Conservation (phyloP, 2,329 filamentous ascomycete species). For the Plenodomus lindquistii region DNA sequence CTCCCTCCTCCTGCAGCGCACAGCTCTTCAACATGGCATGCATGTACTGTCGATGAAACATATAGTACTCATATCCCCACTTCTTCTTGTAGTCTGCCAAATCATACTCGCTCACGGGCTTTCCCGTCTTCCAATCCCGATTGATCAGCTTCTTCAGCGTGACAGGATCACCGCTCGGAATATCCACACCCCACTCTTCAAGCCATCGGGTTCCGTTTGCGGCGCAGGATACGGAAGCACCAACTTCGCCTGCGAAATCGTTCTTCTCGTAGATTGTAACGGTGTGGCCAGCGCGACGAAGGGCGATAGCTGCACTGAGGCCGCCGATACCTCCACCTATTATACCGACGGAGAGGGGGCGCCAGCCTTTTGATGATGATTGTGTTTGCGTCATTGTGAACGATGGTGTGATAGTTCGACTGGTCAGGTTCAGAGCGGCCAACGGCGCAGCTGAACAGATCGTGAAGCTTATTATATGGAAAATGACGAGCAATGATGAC, state of each 20-base stretch:
- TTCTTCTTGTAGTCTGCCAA: slow-evolving; percentile 66
- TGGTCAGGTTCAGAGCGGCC: no score
- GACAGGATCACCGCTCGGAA: slow-evolving; percentile 67
- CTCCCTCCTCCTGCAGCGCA: slow-evolving; percentile 57
- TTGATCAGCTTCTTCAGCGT: slow-evolving; percentile 69
- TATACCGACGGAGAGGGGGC: slow-evolving; percentile 44
- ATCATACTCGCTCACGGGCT: slow-evolving; percentile 66
- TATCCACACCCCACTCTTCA: slow-evolving; percentile 68
- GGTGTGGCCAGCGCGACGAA: slow-evolving; percentile 58
- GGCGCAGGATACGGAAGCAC: slow-evolving; percentile 57
- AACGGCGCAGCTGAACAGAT: no score
- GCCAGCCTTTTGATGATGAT: slow-evolving; percentile 12
- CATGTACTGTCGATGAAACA: slow-evolving; percentile 73
- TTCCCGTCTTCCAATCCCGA: slow-evolving; percentile 70
- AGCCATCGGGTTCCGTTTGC: slow-evolving; percentile 73
- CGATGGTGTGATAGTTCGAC: no score
- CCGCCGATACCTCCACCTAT: slow-evolving; percentile 61
- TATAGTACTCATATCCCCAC: slow-evolving; percentile 67
- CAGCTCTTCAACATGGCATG: slow-evolving; percentile 67
- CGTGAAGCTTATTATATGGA: no score
- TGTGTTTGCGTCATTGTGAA: no score
- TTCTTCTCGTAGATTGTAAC: slow-evolving; percentile 68
- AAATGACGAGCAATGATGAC: no score
- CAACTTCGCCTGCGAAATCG: slow-evolving; percentile 70
- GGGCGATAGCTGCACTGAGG: slow-evolving; percentile 54